Evolutionary conservation across 306 rosid species (phyloP).

Genomic region (Medicago ruthenica): DNA sequence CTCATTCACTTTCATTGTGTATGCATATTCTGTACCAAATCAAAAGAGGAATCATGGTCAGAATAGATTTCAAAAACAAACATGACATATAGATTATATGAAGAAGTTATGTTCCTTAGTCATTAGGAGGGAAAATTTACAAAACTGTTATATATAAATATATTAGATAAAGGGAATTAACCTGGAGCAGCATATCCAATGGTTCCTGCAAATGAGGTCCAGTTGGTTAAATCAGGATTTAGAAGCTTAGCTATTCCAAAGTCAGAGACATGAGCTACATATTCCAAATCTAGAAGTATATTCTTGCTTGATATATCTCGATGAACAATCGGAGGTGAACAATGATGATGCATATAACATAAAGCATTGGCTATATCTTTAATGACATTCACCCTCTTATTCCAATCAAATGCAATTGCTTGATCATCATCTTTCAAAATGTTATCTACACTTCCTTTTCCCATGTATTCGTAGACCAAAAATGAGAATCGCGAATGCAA

Average conservation of each 20-base stretch:
- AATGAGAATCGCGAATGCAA: slow-evolving; percentile 23
- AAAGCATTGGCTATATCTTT: slow-evolving; percentile 41
- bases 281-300: slow-evolving; percentile 31
- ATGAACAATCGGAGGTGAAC: slow-evolving; percentile 34
- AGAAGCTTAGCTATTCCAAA: slow-evolving; percentile 35
- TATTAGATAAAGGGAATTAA: neutral
- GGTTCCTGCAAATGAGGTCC: slow-evolving; percentile 36
- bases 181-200: slow-evolving; percentile 44
- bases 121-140: too few species aligned
- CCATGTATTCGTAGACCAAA: slow-evolving; percentile 36
- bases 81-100: too few species aligned
- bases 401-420: slow-evolving; percentile 33
- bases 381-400: slow-evolving; percentile 8
- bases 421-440: slow-evolving; percentile 20
- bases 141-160: neutral
- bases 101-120: too few species aligned
- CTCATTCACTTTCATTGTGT: slow-evolving; percentile 22
- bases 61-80: neutral
- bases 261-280: slow-evolving; percentile 35
- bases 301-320: slow-evolving; percentile 38
- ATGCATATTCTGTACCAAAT: slow-evolving; percentile 19
- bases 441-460: slow-evolving; percentile 15
- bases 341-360: slow-evolving; percentile 37
- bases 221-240: slow-evolving; percentile 29
- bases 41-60: neutral